Evolutionary conservation across 75 land plant genomes (phyloP).

Genomic region (Ceratopteris richardii): DNA sequence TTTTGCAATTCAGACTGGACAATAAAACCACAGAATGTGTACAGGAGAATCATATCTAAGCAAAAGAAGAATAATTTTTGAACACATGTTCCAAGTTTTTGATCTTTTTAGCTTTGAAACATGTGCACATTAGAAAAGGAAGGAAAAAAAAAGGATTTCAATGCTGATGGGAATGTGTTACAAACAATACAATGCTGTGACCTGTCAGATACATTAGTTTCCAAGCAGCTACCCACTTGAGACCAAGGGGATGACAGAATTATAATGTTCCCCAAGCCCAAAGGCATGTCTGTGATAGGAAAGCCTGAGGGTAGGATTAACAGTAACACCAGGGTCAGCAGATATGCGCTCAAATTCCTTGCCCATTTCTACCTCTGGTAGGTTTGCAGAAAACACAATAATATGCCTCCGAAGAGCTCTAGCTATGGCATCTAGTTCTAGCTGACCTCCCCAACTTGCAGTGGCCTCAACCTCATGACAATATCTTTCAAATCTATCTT

Average conservation of each 20-base stretch:
- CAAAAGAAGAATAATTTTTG: no score
- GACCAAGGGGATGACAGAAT: constrained; percentile 63
- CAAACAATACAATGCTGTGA: no score
- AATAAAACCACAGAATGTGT: no score
- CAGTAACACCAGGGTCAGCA: constrained; percentile 5
- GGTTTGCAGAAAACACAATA: constrained; percentile 55
- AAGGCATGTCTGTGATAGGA: constrained; percentile 91
- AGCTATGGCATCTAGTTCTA: constrained; percentile 76
- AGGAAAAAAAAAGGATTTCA: no score
- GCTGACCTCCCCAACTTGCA: constrained; percentile 93
- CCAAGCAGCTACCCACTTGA: not conserved
- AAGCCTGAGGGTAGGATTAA: constrained; percentile 41
- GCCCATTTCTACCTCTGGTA: constrained; percentile 93
- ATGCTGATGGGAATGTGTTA: no score
- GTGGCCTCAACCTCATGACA: constrained; percentile 81
- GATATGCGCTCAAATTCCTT: constrained; percentile 54
- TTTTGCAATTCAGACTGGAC: no score
- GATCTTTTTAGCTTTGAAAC: no score
- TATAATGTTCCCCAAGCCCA: constrained; percentile 97
- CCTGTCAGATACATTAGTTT: no score
- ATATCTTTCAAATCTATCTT: constrained; percentile 59
- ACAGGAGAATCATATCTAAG: no score
- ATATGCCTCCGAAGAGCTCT: constrained; percentile 78
- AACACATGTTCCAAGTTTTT: no score
- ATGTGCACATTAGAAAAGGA: no score